Base-by-base conservation (phyloP, 208 protist genomes). In the Lotmaria passim region DNA sequence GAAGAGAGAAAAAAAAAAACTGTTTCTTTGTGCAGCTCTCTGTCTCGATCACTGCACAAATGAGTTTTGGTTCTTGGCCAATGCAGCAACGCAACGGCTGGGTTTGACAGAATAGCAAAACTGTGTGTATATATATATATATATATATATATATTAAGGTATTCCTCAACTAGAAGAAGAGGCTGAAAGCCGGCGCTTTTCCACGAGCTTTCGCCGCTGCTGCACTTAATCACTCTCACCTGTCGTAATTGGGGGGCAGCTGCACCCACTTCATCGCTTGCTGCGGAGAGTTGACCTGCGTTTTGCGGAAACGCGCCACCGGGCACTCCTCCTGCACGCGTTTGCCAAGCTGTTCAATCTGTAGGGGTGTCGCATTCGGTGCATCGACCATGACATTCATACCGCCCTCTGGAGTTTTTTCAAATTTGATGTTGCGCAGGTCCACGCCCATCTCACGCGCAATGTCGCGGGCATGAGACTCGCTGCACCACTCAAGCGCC, bases 301-400 rank as follows among this genome's bases (percentile, higher is more conserved):
- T 89, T 74, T 92, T 90, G 41, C 90, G 82, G 69, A 96, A 94
- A 21, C 91, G 86, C 10, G 91, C 91, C 46, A 96, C 85, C 5
- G 91, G 91, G 61, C 91, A 96, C 73, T 96, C 91, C 65, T 94
- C 85, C 63, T 93, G 83, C 30, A 96, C 91, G 34, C 81, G 73
- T 50, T 87, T 81, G n/a, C 91, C 91, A 7, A 96, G 78, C 48
- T 84, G 78, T 53, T 96, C 89, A 70, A 96, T 94, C 74, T 96
- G 91, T 60, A 91, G 71, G 19, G 82, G 78, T 24, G 89, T 96
- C 44, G 91, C 91, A 30, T 74, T 81, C 10, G 91, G 91, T 0
- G 91, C 91, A 65, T 96, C 91, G 28, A 96, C 89, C 55, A 86
- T 78, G 7, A 96, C 89, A 23, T 84, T 89, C 52, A 94, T 71